These are phyloP conservation scores for Nemania sp. DNA, from an alignment of 2,329 filamentous ascomycete species.

Conservation along the genomic window DNA sequence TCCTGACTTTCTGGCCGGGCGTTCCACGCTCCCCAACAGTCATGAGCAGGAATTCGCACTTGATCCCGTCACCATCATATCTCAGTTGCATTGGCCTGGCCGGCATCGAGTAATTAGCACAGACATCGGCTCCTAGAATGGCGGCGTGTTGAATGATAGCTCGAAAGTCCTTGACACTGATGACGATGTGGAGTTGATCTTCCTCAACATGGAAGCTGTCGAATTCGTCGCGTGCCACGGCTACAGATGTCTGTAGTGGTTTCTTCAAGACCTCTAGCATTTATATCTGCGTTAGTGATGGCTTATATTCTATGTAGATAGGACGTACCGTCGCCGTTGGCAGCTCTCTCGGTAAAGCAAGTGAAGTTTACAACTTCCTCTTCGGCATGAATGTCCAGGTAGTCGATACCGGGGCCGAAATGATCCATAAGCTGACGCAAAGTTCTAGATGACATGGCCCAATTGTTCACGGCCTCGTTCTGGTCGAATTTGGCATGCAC, in stretches of 20 bases:
- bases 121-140: conserved; percentile 67
- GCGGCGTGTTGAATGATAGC: conserved; percentile 78
- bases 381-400: conserved; percentile 77
- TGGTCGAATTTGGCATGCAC: conserved; percentile 77
- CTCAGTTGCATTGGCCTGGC: conserved; percentile 73
- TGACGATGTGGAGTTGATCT: conserved; percentile 76
- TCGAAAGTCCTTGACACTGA: conserved; percentile 82
- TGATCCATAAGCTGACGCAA: conserved; percentile 78
- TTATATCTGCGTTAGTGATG: conserved; percentile 22
- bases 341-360: conserved; percentile 79
- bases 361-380: conserved; percentile 76
- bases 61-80: conserved; percentile 70
- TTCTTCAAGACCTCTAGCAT: conserved; percentile 73
- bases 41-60: conserved; percentile 81
- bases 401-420: conserved; percentile 79
- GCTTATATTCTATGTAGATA: not conserved
- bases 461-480: conserved; percentile 67
- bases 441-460: conserved; percentile 73
- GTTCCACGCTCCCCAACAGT: conserved; percentile 70
- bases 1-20: conserved; percentile 54
- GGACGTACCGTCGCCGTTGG: conserved; percentile 64
- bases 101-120: conserved; percentile 72
- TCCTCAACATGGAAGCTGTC: conserved; percentile 71
- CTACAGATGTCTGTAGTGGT: conserved; percentile 78
- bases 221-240: conserved; percentile 77